A percentile compares a stretch with the other conserved stretches of the same genome.
Conservation (phyloP, 2,329 filamentous ascomycete genomes). For the Metarhizium guizhouense region DNA sequence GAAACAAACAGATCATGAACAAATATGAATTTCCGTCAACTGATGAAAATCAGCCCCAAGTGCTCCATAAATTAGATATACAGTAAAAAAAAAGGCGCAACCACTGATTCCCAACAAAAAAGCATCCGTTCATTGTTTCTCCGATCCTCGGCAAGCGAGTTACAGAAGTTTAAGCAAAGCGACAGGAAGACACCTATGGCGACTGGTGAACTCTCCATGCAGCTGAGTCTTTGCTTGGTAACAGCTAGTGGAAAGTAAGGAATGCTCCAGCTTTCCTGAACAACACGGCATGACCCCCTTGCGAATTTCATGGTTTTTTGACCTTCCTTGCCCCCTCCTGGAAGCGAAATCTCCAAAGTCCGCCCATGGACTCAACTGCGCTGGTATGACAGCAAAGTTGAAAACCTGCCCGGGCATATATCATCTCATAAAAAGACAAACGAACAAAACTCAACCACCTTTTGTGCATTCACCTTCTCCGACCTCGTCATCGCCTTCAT, state of each 20-base stretch:
- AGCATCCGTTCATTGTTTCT: not conserved
- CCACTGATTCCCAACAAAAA: slow-evolving; percentile 1
- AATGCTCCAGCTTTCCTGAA: not conserved
- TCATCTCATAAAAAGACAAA: slow-evolving; percentile 1
- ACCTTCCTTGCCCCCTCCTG: not conserved
- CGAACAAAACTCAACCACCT: slow-evolving; percentile 3
- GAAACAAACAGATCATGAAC: slow-evolving; percentile 2
- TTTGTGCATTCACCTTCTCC: not conserved
- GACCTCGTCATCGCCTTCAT: not conserved
- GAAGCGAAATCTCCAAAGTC: not conserved
- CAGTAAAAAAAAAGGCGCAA: slow-evolving; percentile 10
- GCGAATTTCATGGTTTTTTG: not conserved
- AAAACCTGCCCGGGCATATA: not conserved
- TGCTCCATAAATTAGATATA: slow-evolving; percentile 16
- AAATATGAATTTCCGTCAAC: slow-evolving; percentile 9
- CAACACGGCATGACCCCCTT: not conserved
- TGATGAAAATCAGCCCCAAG: slow-evolving; percentile 7
- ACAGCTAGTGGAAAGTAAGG: not conserved
- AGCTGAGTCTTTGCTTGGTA: not conserved
- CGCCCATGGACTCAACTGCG: not conserved
- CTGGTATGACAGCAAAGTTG: not conserved
- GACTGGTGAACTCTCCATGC: not conserved
- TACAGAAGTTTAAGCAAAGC: not conserved
- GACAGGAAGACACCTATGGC: not conserved
- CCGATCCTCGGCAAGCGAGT: not conserved